Base-by-base conservation (phyloP, 1,284 basidiomycete species). In the Apiotrichum montevideense region DNA sequence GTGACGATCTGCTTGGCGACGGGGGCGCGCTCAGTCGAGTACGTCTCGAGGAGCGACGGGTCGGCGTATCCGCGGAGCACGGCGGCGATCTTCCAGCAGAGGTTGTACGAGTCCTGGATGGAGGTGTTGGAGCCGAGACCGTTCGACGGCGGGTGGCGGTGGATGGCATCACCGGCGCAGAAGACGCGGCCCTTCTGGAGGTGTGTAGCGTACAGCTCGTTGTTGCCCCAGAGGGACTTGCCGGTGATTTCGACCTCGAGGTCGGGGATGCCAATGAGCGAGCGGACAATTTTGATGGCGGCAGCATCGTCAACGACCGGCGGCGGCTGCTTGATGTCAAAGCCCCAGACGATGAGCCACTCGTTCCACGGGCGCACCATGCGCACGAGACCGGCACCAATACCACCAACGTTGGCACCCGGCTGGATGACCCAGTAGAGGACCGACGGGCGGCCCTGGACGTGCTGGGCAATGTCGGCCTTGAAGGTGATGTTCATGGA, bases 351-450 rank as follows among this genome's bases (percentile, higher is more conserved):
- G 32, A 52, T 50, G 42, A 61, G 51, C 59, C 59, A 61, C 55
- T 61, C 51, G 55, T 59, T 59, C 58, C 58, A 59, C 0, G 58
- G 58, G 35, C 58, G 58, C 1, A 59, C 58, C 58, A 59, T 59
- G 55, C 58, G 58, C 6, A 59, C 58, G 35, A 53, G 47, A 3
- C 58, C 58, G 8, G 58, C 58, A 33, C 58, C 58, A 21, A 59
- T 59, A 15, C 58, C 58, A 10, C 58, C 58, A 32, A 59, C 40
- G 48, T 59, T 59, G 47, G 54, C 51, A 3, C 58, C 58, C 1
- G 58, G 58, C 55, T 59, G 58, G 55, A 59, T 59, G 51, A 59
- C 49, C 58, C 58, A 59, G 51, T 59, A 59, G 29, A 59, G 58
- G 4, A 59, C 58, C 5, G 48, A 51, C 9, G 58, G 58, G 35